Conservation (phyloP, 768 basidiomycete species). For the Mycena galericulata region DNA sequence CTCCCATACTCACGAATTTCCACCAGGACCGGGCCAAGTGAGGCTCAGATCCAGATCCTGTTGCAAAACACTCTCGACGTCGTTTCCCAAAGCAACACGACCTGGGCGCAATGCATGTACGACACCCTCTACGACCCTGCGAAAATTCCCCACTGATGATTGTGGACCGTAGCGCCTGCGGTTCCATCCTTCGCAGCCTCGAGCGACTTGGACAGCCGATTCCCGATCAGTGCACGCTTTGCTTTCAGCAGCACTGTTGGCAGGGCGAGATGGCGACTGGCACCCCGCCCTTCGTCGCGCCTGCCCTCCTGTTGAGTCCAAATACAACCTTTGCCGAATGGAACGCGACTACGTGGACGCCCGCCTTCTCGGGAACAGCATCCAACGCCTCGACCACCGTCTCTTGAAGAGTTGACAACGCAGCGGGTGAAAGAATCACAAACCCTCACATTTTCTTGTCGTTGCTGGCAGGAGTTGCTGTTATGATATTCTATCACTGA, state of each 20-base stretch:
- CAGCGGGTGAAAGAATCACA: constrained; percentile 3
- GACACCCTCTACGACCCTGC: not conserved
- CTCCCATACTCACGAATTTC: not conserved
- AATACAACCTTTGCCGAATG: constrained; percentile 18
- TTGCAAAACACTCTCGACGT: no score
- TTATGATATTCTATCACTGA: constrained; percentile 4
- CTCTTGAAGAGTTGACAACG: not conserved
- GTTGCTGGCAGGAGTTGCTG: constrained; percentile 4
- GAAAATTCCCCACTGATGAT: constrained; percentile 8
- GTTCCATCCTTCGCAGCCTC: no score
- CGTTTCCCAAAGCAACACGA: no score
- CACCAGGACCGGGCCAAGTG: constrained; percentile 16
- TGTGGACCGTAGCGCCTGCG: constrained; percentile 15
- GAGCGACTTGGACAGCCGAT: constrained; percentile 21
- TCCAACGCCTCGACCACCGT: no score
- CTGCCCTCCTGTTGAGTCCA: constrained; percentile 16
- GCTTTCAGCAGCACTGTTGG: constrained; percentile 19
- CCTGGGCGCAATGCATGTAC: no score
- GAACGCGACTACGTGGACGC: constrained; percentile 20
- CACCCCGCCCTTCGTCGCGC: constrained; percentile 20
- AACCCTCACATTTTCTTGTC: constrained; percentile 1
- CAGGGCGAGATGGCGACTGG: constrained; percentile 17
- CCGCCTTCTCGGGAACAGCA: no score
- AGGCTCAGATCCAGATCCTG: no score
- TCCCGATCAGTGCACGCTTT: constrained; percentile 18